These are phyloP conservation scores for Rhizoclosmatium globosum DNA, from an alignment of 192 early-diverging fungal genomes.

Conservation along the genomic window DNA sequence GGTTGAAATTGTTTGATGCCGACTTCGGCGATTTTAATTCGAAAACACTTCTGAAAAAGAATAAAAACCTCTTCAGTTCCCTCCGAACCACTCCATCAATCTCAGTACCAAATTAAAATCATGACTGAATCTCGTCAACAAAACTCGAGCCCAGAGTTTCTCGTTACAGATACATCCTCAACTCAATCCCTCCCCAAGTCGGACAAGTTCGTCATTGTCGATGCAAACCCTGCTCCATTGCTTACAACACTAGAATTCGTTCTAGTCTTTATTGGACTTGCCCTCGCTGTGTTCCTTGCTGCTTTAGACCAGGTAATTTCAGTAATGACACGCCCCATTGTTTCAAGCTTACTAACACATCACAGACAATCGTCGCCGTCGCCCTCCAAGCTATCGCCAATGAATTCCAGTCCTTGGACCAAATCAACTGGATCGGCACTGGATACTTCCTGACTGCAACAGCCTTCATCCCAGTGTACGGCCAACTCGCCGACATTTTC, in stretches of 20 bases:
- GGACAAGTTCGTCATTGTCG: background rate
- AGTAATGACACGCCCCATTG: background rate
- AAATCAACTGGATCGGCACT: constrained; percentile 53
- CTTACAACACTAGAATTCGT: constrained; percentile 31
- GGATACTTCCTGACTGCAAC: constrained; percentile 51
- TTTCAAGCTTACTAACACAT: background rate
- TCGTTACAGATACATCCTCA: background rate
- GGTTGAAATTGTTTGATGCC: no score
- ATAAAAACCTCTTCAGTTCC: background rate
- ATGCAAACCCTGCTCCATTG: background rate
- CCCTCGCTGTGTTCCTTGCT: constrained; percentile 49
- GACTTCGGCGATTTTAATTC: background rate
- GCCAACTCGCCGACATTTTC: constrained; percentile 89
- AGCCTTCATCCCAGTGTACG: constrained; percentile 78
- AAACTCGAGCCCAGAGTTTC: background rate
- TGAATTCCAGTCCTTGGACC: constrained; percentile 43
- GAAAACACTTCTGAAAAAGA: background rate
- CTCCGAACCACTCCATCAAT: background rate
- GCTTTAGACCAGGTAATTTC: constrained; percentile 41
- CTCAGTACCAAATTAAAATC: background rate
- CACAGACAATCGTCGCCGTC: constrained; percentile 51
- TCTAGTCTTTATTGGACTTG: constrained; percentile 40
- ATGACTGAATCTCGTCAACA: background rate
- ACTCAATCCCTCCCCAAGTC: background rate
- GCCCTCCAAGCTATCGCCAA: constrained; percentile 45